Percentiles rank a stretch among this genome's conserved stretches.
phyloP scores from a whole-genome alignment of 345 rosid genomes.

The Salix arbutifolia region DNA sequence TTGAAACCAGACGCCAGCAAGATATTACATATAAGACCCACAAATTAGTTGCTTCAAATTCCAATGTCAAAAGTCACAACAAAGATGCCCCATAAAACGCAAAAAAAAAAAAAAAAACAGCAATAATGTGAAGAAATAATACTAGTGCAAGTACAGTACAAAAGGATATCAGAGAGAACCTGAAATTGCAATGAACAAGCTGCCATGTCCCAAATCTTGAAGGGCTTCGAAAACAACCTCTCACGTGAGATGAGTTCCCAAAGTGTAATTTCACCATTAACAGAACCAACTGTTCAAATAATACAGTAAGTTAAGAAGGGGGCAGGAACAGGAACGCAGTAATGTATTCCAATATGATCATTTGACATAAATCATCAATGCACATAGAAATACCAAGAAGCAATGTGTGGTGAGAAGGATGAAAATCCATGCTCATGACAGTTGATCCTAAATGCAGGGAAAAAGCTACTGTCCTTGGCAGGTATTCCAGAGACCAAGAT shows the following conservation, averaged over 20 bases:
- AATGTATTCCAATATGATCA: background rate
- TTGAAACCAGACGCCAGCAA: conserved; percentile 26
- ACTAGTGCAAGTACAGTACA: background rate
- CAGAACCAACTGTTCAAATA: conserved; percentile 67
- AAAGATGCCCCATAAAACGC: background rate
- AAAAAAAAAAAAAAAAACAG: background rate
- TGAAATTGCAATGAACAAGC: conserved; percentile 53
- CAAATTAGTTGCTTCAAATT: conserved; percentile 6
- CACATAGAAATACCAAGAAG: conserved; percentile 62
- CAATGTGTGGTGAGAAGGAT: conserved; percentile 56
- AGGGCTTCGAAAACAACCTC: conserved; percentile 63
- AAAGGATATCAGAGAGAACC: conserved; percentile 48
- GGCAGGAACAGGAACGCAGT: background rate
- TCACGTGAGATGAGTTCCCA: conserved; percentile 70
- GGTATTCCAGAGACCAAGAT: conserved; percentile 69
- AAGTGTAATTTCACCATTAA: conserved; percentile 69
- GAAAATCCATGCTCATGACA: conserved; percentile 89
- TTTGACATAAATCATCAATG: background rate
- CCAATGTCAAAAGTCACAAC: background rate
- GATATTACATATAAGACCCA: background rate
- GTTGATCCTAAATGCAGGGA: conserved; percentile 66
- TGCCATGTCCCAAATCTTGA: conserved; percentile 66
- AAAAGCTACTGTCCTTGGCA: conserved; percentile 71
- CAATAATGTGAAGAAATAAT: background rate
- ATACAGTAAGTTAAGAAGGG: conserved; percentile 23